Evolutionary conservation across 2,329 filamentous ascomycete genomes (phyloP).

Genomic region (Botrytis fragariae): DNA sequence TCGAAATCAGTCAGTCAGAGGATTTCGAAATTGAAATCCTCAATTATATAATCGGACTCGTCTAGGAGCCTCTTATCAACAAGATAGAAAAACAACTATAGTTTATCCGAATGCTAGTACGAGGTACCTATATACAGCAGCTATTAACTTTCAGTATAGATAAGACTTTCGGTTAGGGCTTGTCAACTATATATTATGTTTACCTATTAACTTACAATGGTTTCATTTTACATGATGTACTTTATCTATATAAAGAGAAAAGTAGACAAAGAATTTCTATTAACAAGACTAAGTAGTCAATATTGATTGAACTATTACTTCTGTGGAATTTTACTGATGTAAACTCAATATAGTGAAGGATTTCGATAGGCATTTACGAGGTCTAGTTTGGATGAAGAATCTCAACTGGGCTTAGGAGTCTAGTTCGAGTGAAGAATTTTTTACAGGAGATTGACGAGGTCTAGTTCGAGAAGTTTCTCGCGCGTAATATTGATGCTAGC

Average conservation of each 20-base stretch:
- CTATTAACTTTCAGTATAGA: background rate
- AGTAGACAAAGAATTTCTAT: background rate
- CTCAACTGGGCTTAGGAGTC: background rate
- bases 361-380: accelerated
- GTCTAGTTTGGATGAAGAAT: background rate
- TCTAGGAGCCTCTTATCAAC: background rate
- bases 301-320: background rate
- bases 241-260: background rate
- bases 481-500: no score
- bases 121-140: background rate
- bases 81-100: background rate
- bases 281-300: background rate
- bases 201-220: background rate
- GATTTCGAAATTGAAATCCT: background rate
- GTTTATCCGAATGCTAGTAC: background rate
- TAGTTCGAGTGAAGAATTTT: background rate
- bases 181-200: background rate
- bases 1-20: background rate
- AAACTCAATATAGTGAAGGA: background rate
- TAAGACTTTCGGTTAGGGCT: background rate
- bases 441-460: background rate
- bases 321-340: background rate
- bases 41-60: background rate
- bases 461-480: background rate
- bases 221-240: background rate